These are phyloP conservation scores for Plasmodium knowlesi DNA, from an alignment of 169 alveolate species.

Conservation along the genomic window DNA sequence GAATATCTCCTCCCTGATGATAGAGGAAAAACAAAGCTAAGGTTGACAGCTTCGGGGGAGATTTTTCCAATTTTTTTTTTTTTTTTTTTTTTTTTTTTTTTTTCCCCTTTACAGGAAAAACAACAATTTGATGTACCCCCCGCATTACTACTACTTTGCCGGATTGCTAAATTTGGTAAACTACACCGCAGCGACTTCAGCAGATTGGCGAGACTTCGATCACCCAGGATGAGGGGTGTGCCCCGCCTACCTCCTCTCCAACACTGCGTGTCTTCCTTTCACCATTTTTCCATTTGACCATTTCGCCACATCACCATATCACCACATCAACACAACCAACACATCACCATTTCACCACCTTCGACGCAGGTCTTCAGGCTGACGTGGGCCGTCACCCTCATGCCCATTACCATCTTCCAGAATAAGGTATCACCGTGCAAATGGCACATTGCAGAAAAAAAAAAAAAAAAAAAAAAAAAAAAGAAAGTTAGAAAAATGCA, in stretches of 20 bases:
- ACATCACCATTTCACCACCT: not conserved
- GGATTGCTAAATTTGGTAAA: slow-evolving; percentile 76
- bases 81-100: not conserved
- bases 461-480: not conserved
- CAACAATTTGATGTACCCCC: slow-evolving; percentile 78
- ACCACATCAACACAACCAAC: too few relatives aligned
- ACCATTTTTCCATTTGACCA: not conserved
- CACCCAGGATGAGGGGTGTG: not conserved
- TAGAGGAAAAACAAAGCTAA: not conserved
- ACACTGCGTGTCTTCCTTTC: not conserved
- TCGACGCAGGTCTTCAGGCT: slow-evolving; percentile 78
- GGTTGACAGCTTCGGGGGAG: not conserved
- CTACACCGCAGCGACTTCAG: not conserved
- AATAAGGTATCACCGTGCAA: slow-evolving; percentile 19
- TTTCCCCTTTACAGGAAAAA: slow-evolving; percentile 24
- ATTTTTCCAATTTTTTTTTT: not conserved
- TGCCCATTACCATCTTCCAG: slow-evolving; percentile 81
- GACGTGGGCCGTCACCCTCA: slow-evolving; percentile 87
- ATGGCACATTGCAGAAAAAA: not conserved
- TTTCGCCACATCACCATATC: too few relatives aligned
- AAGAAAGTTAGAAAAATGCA: not conserved
- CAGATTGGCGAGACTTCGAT: not conserved
- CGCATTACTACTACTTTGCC: slow-evolving; percentile 77
- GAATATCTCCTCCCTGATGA: not conserved
- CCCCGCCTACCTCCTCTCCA: not conserved